Percentiles rank a stretch among this genome's conserved stretches.
These are phyloP conservation scores for Pugionium dolabratum DNA, from an alignment of 345 rosid genomes.

Conservation along the genomic window DNA sequence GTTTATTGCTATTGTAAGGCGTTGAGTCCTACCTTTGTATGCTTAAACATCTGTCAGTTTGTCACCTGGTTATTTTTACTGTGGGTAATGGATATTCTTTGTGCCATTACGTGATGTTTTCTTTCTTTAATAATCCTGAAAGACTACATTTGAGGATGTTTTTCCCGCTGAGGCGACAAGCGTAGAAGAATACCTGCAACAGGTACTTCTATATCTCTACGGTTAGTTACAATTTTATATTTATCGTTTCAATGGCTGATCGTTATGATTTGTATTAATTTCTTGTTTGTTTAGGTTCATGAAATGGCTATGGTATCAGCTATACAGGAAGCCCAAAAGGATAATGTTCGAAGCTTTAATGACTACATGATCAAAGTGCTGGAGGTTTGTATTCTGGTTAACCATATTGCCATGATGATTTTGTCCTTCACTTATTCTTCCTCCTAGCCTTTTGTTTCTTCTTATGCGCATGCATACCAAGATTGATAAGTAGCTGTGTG, in stretches of 20 bases:
- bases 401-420: conserved; percentile 1
- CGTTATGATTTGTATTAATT: neutral
- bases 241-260: conserved; percentile 9
- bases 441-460: conserved; percentile 20
- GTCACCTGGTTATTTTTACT: neutral
- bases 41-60: conserved; percentile 10
- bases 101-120: conserved; percentile 9
- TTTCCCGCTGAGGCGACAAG: conserved; percentile 95
- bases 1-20: conserved; percentile 3
- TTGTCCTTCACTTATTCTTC: neutral
- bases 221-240: conserved; percentile 1
- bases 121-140: conserved; percentile 24
- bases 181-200: conserved; percentile 93
- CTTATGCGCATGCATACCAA: conserved; percentile 11
- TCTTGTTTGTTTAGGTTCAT: conserved; percentile 58
- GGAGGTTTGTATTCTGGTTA: conserved; percentile 62
- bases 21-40: neutral
- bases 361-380: conserved; percentile 93
- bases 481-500: conserved; percentile 7
- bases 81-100: neutral
- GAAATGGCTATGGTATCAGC: conserved; percentile 98
- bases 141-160: conserved; percentile 97
- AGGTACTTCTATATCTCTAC: conserved; percentile 51
- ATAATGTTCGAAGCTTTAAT: conserved; percentile 83
- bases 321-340: conserved; percentile 96